phyloP scores from a whole-genome alignment of 2,329 filamentous ascomycete genomes.

The Magnaporthales sp. region DNA sequence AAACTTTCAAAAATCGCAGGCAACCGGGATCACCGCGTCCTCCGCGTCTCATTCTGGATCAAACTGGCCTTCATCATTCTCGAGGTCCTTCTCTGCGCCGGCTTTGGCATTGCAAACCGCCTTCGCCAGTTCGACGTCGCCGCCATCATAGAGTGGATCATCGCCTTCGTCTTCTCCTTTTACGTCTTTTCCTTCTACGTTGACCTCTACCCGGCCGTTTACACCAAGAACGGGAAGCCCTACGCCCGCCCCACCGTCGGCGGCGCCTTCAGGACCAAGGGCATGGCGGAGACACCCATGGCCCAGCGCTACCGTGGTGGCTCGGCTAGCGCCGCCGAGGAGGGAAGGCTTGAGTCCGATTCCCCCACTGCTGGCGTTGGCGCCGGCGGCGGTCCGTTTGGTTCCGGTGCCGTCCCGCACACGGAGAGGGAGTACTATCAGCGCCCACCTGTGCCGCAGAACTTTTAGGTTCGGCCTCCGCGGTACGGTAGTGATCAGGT shows the following conservation, averaged over 20 bases:
- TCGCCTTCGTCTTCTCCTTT: conserved; percentile 78
- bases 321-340: neutral
- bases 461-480: neutral
- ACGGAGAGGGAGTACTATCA: neutral
- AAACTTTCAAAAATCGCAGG: conserved; percentile 33
- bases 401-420: neutral
- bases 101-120: conserved; percentile 55
- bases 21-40: conserved; percentile 65
- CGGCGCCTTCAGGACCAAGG: conserved; percentile 5
- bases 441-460: neutral
- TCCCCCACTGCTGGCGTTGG: conserved; percentile 3
- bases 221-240: conserved; percentile 37
- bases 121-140: conserved; percentile 49
- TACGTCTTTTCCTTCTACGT: conserved; percentile 83
- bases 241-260: conserved; percentile 1
- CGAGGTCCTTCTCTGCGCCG: conserved; percentile 65
- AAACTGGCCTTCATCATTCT: conserved; percentile 80
- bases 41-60: conserved; percentile 75
- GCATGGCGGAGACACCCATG: conserved; percentile 1
- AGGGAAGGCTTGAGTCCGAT: neutral
- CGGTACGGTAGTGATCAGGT: neutral
- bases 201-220: conserved; percentile 73
- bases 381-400: neutral
- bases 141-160: conserved; percentile 70
- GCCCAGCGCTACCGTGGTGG: neutral